phyloP scores from a whole-genome alignment of 1,284 basidiomycete genomes.

The Coniferiporia weirii region DNA sequence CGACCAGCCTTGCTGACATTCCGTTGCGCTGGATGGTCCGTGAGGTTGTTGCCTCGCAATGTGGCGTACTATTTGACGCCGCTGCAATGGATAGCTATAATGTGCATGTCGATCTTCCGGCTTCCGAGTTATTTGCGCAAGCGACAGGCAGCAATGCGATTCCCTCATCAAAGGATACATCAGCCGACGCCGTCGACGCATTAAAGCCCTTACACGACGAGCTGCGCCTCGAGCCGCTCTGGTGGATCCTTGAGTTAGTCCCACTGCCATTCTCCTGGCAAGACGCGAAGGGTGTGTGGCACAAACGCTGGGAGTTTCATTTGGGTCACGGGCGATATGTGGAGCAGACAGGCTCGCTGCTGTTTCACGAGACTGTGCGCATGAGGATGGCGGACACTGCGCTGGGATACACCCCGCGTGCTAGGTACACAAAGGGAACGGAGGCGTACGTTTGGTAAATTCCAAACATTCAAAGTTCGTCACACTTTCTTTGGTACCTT shows the following conservation, averaged over 20 bases:
- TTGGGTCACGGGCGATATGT: slow-evolving; percentile 46
- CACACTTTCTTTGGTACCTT: background rate
- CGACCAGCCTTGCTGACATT: slow-evolving; percentile 49
- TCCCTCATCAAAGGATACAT: background rate
- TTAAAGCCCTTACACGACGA: slow-evolving; percentile 32
- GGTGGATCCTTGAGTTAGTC: slow-evolving; percentile 42
- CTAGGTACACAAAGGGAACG: slow-evolving; percentile 40
- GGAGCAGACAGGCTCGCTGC: slow-evolving; percentile 32
- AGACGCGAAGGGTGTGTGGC: slow-evolving; percentile 32
- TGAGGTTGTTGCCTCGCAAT: slow-evolving; percentile 40
- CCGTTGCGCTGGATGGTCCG: slow-evolving; percentile 73
- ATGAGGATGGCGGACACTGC: slow-evolving; percentile 39
- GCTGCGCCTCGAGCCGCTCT: slow-evolving; percentile 27
- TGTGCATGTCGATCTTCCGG: slow-evolving; percentile 6
- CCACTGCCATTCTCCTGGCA: slow-evolving; percentile 34
- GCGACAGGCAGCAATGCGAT: background rate
- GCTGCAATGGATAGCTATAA: slow-evolving; percentile 32
- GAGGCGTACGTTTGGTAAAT: slow-evolving; percentile 42
- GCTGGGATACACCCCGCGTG: slow-evolving; percentile 47
- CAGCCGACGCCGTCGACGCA: slow-evolving; percentile 8
- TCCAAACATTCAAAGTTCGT: background rate
- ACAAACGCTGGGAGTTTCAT: slow-evolving; percentile 32
- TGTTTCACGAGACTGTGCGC: slow-evolving; percentile 49
- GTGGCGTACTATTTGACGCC: slow-evolving; percentile 49
- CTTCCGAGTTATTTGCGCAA: background rate